Evolutionary conservation across 352 stramenopile genomes (phyloP), one percentile per base, ranked within the genome.

Genomic region (Lagenidium giganteum): DNA sequence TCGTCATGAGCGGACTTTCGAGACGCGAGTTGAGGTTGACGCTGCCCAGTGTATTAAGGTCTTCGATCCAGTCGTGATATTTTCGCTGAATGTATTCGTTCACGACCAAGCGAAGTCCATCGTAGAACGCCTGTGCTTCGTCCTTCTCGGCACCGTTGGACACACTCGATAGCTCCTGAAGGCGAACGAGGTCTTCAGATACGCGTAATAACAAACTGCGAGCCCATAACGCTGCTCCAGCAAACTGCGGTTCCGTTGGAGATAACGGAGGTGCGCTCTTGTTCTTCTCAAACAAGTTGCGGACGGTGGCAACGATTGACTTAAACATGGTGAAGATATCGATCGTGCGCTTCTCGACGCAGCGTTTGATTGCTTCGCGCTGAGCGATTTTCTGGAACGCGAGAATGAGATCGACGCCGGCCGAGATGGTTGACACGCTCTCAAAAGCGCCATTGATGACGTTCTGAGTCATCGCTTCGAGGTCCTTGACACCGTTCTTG

Each of bases 401-500:
- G 24, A 95, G 73, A 5, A 97, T 74, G 38, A 97, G 67, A 18
- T 91, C 86, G 3, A 96, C 85, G 8, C 76, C 81, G 16, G 80
- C 68, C 8, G 67, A 49, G 7, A 97, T 75, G 13, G 82, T 89
- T 12, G 81, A 83, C 14, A 96, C 61, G 33, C 68, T 87, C 28
- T 96, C 91, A 36, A 97, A 97, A 0, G 84, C 83, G 7, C 70
- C 76, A 40, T 96, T 96, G 43, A 97, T 97, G 6, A 97, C 83
- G 38, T 97, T 97, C 26, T 85, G 73, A 2, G 89, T 95, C 87
- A 96, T 96, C 0, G 89, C 87, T 45, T 97, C 91, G 3, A 97
- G 57, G 47, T 97, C 91, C 47, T 97, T 97, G 54, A 97, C 87
- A n/a, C 78, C 82, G 37, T 92, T 95, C 61, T 96, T 97, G 55